Percentiles rank a stretch among this genome's conserved stretches.
These are phyloP conservation scores for Teunomyces lycoperdinae DNA, from an alignment of 805 yeast genomes.

Conservation along the genomic window DNA sequence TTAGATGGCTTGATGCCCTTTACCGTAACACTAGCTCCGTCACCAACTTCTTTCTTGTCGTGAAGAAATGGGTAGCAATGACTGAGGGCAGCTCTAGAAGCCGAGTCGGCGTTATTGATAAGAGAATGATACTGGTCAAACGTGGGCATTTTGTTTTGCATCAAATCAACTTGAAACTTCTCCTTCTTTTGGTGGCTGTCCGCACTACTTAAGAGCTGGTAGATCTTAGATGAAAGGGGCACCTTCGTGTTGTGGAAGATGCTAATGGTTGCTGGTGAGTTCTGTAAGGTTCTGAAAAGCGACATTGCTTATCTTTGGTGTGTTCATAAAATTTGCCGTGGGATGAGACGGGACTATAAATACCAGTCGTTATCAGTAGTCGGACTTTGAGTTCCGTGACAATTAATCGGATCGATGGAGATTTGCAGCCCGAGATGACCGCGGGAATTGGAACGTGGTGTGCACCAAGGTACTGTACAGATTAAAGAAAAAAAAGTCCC, in stretches of 20 bases:
- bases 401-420: constrained; percentile 1
- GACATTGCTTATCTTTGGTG: constrained; percentile 21
- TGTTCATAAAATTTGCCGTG: neutral
- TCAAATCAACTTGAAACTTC: constrained; percentile 35
- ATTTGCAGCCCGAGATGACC: neutral
- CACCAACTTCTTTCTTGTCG: constrained; percentile 20
- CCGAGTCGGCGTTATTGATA: constrained; percentile 20
- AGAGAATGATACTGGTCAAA: constrained; percentile 37
- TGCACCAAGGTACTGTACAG: neutral
- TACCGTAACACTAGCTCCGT: constrained; percentile 15
- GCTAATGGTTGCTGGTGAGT: constrained; percentile 39
- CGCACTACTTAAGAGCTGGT: constrained; percentile 30
- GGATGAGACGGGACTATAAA: neutral
- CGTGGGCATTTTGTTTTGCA: constrained; percentile 41
- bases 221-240: constrained; percentile 30
- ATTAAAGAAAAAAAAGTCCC: neutral
- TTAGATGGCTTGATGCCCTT: constrained; percentile 21
- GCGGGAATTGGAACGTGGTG: constrained; percentile 2
- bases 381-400: constrained; percentile 1
- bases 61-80: constrained; percentile 37
- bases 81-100: constrained; percentile 24
- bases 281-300: constrained; percentile 41
- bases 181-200: constrained; percentile 23
- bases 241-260: constrained; percentile 40
- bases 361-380: neutral